Evolutionary conservation across 2,329 filamentous ascomycete genomes (phyloP).

Genomic region (Aureobasidium sp.): DNA sequence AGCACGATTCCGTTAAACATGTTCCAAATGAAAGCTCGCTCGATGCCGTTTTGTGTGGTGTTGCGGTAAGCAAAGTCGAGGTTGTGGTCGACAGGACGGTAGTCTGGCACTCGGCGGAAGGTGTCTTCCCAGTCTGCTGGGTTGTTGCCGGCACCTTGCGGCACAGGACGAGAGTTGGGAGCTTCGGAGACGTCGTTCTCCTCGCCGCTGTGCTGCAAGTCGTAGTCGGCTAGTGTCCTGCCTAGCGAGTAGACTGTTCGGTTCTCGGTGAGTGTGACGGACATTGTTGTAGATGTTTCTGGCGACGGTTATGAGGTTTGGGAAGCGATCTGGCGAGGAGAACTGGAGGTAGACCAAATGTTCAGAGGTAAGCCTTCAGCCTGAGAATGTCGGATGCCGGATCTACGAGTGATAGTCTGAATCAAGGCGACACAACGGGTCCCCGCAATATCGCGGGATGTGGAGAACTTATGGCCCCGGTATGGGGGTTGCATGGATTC

Average conservation of each 20-base stretch:
- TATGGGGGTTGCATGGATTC: not conserved
- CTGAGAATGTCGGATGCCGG: not conserved
- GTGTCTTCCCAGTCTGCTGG: slow-evolving; percentile 42
- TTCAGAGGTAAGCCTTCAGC: not conserved
- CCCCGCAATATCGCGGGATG: not conserved
- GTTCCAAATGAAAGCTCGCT: slow-evolving; percentile 41
- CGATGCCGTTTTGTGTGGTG: slow-evolving; percentile 38
- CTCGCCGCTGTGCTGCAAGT: slow-evolving; percentile 36
- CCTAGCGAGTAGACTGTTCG: slow-evolving; percentile 31
- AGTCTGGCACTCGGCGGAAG: slow-evolving; percentile 42
- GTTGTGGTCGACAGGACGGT: slow-evolving; percentile 40
- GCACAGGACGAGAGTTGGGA: slow-evolving; percentile 26
- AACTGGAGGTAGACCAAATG: not conserved
- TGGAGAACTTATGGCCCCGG: not conserved
- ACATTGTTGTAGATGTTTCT: slow-evolving; percentile 27
- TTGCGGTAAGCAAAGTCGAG: slow-evolving; percentile 38
- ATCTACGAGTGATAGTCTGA: not conserved
- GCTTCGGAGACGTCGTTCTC: slow-evolving; percentile 25
- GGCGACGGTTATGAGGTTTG: not conserved
- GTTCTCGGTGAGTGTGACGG: slow-evolving; percentile 39
- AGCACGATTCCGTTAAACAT: slow-evolving; percentile 46
- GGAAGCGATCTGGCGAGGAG: not conserved
- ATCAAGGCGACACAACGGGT: not conserved
- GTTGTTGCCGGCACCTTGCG: slow-evolving; percentile 19
- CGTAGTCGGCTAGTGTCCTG: slow-evolving; percentile 40